Base-by-base conservation (phyloP, 495 filamentous ascomycete genomes). In the Annulohypoxylon stygium region DNA sequence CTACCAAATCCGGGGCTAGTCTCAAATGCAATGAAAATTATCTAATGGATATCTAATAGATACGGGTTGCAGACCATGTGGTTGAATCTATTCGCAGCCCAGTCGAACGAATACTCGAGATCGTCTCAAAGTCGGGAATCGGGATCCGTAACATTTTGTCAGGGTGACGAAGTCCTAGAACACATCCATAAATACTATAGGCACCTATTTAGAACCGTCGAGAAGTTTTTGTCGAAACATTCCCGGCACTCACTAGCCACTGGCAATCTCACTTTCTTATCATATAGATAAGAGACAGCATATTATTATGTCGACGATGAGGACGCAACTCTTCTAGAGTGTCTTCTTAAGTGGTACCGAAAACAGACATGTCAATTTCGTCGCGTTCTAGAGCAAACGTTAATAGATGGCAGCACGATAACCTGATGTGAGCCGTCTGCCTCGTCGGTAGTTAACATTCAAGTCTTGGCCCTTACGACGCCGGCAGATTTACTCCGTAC, bases 41-140 rank as follows among this genome's bases (percentile, higher is more conserved):
- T 66, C 61, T 74, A 69, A 61, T 69, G 61, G 63, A 61, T 69
- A 64, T 66, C 60, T 73, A 69, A 61, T 69, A 65, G 67, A 54
- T 60, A 55, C 33, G 26, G 30, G 7, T 20, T 36, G 3, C 18
- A 33, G 43, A n/a, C 47, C 71, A 65, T 65, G 53, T 67, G 65
- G 65, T n/a, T n/a, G 48, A 58, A 25, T 33, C 43, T 25, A 54
- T 54, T 54, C 20, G 45, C 20, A 47, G 20, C 18, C 25, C 33
- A 30, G 39, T 62, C n/a, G 36, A 59, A 53, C 14, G 18, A 59
- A 37, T 11, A 37, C 61, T 54, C 45, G 48, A 58, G 2, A 20
- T 37, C 70, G 64, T 50, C 47, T 25, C 23, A 36, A 61, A 20
- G 30, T 71, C 62, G 58, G 64, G 30, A 68, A 68, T 69, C 65